These are phyloP conservation scores for Fusarium goolgardi DNA, from an alignment of 2,329 filamentous ascomycete species.

Conservation along the genomic window DNA sequence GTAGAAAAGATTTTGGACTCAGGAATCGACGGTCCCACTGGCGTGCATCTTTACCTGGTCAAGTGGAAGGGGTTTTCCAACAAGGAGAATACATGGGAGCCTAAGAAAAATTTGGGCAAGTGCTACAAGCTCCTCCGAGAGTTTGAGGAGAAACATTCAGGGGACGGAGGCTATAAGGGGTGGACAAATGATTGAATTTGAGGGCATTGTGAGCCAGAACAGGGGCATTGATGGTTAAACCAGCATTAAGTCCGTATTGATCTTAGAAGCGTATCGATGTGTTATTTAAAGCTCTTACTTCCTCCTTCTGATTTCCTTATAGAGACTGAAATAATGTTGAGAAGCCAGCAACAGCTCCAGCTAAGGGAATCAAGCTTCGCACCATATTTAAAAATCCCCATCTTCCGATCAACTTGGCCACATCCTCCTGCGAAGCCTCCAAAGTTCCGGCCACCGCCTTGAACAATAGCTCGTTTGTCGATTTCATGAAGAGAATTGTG, in stretches of 20 bases:
- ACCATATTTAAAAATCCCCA: constrained; percentile 48
- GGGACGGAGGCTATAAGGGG: no score
- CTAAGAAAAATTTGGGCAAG: constrained; percentile 56
- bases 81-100: constrained; percentile 66
- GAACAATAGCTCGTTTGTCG: constrained; percentile 52
- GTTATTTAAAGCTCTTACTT: not conserved
- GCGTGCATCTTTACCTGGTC: constrained; percentile 59
- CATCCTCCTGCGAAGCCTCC: constrained; percentile 29
- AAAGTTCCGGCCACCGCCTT: constrained; percentile 39
- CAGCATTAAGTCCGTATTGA: not conserved
- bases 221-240: not conserved
- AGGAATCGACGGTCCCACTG: constrained; percentile 53
- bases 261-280: no score
- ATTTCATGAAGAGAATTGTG: constrained; percentile 53
- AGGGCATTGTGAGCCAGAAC: not conserved
- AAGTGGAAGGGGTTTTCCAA: constrained; percentile 64
- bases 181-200: not conserved
- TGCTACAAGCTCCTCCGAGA: constrained; percentile 53
- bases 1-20: constrained; percentile 61
- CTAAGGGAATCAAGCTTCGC: constrained; percentile 50
- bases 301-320: not conserved
- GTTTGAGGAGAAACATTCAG: constrained; percentile 49
- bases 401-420: constrained; percentile 43
- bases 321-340: constrained; percentile 36
- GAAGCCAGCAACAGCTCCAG: constrained; percentile 46